Base-by-base conservation (phyloP, 352 stramenopile species). In the Phytophthora pisi region DNA sequence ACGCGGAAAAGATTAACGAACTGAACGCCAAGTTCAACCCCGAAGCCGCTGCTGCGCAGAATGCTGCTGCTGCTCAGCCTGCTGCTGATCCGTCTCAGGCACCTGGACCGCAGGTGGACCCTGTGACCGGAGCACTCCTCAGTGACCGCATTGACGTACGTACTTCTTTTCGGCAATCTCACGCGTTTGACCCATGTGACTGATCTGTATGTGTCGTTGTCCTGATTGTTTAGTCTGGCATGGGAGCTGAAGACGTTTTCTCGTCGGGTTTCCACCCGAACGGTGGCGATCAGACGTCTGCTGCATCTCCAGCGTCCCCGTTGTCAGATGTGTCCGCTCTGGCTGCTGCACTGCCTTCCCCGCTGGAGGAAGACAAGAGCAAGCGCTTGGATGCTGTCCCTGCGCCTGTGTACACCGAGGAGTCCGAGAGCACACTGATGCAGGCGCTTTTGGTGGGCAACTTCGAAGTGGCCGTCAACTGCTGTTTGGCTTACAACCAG, bases 381-480 rank as follows among this genome's bases (percentile, higher is more conserved):
- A 83, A 86, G 64, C 89, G 86, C 34, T 49, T 96, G 5, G 77
- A 93, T n/a, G 74, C 77, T 13, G 82, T 79, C 6, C 76, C 84
- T 0, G 70, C 77, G 5, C 87, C 89, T 34, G 70, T 92, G 42
- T 96, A 95, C 75, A 96, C 92, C 11, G 84, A 93, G 61, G 81
- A 96, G 55, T 98, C 95, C 13, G 93, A 98, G 66, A 92, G 77
- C 52, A 92, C 88, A 18, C 81, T 99, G 38, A 98, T 99, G 83
- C 83, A 98, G 69, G 93, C 97, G 2, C 77, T 99, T 20, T 75
- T 99, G 7, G 96, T 99, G 5, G 98, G 98, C 40, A 98, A 99
- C 79, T 99, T 99, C 68, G 96, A 98, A 66, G 93, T 98, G 5
- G 98, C 98, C 0, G 97, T 99, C 10, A 97, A 99, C 74, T 97